Evolutionary conservation across 306 rosid species (phyloP), one percentile per base, ranked within the genome.

Genomic region (Citrullus colocynthis): DNA sequence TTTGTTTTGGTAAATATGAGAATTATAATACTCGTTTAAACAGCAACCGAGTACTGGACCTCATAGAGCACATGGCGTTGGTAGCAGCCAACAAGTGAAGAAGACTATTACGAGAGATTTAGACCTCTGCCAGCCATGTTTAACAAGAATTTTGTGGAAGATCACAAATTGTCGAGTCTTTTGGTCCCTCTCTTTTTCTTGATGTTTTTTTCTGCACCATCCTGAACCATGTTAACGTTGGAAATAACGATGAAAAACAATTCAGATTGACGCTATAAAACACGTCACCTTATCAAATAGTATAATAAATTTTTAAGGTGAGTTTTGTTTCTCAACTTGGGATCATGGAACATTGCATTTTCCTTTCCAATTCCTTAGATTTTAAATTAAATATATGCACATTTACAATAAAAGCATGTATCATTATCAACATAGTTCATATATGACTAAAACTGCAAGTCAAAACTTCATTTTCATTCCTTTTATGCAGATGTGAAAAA

Each of bases 1-100:
- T 55, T n/a, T 6, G 24, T 39, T 13, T 65, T 12, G 65, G 32
- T 75, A 21, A 52, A 52, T 39, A n/a, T 56, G 59, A 37, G 42
- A 32, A 30, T 14, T 44, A 36, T 34, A 15, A 54, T 39, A 24
- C 11, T 60, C 7, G 81, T 12, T 16, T 6, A 79, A 59, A 74
- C 93, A 95, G 98, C 88, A 90, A 88, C 82, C 93, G 98, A 32
- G 98, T 95, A 76, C 83, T 95, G 92, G 98, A 95, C 85, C 98
- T 92, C 63, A 85, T 95, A 67, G 96, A 87, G 86, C 98, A 95
- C 89, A 95, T 95, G 93, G 92, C 97, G 10, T 67, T 95, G 87
- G 93, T 95, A 80, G 97, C 87, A 79, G 91, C 97, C 7, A 82
- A 36, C 62, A 66, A 76, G 78, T 91, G 83, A 85, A 45, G 56